Evolutionary conservation across 2,329 filamentous ascomycete genomes (phyloP), one percentile per base, ranked within the genome.

Genomic region (Blastomyces parvus): DNA sequence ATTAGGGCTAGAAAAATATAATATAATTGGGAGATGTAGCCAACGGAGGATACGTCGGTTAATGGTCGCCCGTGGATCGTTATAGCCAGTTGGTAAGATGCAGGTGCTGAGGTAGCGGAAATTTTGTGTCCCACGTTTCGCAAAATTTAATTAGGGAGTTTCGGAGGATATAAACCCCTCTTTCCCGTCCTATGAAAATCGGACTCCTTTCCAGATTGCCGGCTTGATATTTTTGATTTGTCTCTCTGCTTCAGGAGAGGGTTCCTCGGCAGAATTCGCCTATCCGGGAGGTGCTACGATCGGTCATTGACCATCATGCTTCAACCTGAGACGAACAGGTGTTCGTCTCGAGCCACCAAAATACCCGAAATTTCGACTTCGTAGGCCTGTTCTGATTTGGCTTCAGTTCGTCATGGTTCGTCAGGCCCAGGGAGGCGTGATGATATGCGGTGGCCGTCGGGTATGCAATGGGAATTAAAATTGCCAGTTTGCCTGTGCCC

Each of bases 51-150:
- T 8, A 33, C 40, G 17, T 48, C 57, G 30, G 38, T 33, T 46
- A 44, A 30, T 11, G 42, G 13, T 22, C 17, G 46, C 25, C 33
- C 14, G 14, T 27, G 11, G 40, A 59, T 13, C 40, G 30, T 13
- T 25, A 25, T 38, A 25, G 40, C 40, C 25, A n/a, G 19, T 30
- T 59, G 40, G 17, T 46, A 17, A 59, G 38, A 59, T 46, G 40
- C 22, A 44, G 27, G 19, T 19, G 40, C 48, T 59, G 25, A 6
- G 13, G 13, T 46, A 40, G 40, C 25, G 57, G 57, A 33, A 46
- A 46, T 59, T 59, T 59, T 46, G 40, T n/a, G 57, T 59, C 57
- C 38, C 6, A 59, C 57, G 25, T 59, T 30, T 46, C 40, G 17
- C 57, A 59, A 25, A 38, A 57, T 14, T 36, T 33, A 33, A 38